Evolutionary conservation across 2,329 filamentous ascomycete genomes (phyloP).

Genomic region (Phyllachora maydis): DNA sequence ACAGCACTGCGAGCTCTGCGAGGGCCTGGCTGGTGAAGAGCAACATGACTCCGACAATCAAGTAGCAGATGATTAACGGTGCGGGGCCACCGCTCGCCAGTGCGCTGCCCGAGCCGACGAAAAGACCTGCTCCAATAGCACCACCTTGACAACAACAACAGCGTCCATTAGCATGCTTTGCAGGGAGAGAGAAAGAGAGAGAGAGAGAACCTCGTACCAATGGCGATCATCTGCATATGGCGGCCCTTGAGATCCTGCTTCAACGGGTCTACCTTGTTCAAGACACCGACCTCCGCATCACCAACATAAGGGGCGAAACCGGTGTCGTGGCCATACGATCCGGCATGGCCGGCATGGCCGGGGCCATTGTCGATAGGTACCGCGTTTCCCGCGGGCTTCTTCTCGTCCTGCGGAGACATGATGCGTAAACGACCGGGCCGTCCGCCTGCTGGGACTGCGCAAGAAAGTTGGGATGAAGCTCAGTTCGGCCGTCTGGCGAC

Average conservation of each 20-base stretch:
- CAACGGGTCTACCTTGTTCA: constrained; percentile 12
- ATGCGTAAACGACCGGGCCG: constrained; percentile 2
- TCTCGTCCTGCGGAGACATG: constrained; percentile 4
- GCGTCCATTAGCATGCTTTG: no score
- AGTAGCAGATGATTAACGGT: constrained; percentile 23
- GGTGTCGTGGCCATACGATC: constrained; percentile 4
- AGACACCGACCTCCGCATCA: constrained; percentile 15
- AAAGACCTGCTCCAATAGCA: constrained; percentile 36
- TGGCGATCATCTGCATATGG: constrained; percentile 25
- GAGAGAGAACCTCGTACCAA: no score
- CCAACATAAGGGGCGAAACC: constrained; percentile 2
- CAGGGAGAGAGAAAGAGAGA: no score
- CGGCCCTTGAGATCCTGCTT: constrained; percentile 14
- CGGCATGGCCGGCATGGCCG: constrained; percentile 1
- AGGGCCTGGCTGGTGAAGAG: constrained; percentile 37
- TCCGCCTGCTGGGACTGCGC: no score
- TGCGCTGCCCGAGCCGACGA: constrained; percentile 44
- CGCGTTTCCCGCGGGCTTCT: constrained; percentile 6
- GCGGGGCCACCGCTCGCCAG: constrained; percentile 39
- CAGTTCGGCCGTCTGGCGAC: no score
- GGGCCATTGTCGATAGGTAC: constrained; percentile 4
- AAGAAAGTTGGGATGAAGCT: no score
- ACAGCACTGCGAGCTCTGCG: constrained; percentile 36
- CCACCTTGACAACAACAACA: constrained; percentile 13
- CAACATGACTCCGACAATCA: constrained; percentile 35